phyloP scores from a whole-genome alignment of 140 eudicot genomes.

The Oenanthe javanica region DNA sequence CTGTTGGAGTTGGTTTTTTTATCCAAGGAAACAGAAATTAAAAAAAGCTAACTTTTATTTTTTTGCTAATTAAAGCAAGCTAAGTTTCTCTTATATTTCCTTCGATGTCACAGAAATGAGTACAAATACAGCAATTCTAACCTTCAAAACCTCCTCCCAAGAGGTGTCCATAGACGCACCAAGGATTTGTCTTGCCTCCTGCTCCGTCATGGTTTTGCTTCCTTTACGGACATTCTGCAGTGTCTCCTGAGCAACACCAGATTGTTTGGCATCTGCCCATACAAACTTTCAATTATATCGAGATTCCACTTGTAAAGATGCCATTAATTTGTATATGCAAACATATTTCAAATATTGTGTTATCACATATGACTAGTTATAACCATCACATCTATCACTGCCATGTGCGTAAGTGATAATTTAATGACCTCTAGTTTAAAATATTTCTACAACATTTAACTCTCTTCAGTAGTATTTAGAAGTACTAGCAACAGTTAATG shows the following conservation, averaged over 20 bases:
- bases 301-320: neutral
- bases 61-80: neutral
- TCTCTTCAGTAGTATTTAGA: neutral
- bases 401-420: neutral
- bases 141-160: conserved; percentile 66
- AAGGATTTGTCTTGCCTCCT: conserved; percentile 73
- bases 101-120: neutral
- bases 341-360: neutral
- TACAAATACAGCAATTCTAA: conserved; percentile 6
- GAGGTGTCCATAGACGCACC: conserved; percentile 48
- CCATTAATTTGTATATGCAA: neutral
- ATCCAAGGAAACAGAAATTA: neutral
- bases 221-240: conserved; percentile 48
- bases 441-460: neutral
- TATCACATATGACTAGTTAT: neutral
- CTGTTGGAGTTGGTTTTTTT: neutral
- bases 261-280: conserved; percentile 57
- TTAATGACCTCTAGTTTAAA: neutral
- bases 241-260: conserved; percentile 79
- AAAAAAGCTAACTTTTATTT: neutral
- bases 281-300: neutral
- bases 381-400: neutral
- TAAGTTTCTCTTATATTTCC: neutral
- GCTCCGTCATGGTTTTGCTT: conserved; percentile 58
- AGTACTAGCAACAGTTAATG: neutral